Evolutionary conservation across 441 rosid species (phyloP).

Genomic region (Kokia cookei): DNA sequence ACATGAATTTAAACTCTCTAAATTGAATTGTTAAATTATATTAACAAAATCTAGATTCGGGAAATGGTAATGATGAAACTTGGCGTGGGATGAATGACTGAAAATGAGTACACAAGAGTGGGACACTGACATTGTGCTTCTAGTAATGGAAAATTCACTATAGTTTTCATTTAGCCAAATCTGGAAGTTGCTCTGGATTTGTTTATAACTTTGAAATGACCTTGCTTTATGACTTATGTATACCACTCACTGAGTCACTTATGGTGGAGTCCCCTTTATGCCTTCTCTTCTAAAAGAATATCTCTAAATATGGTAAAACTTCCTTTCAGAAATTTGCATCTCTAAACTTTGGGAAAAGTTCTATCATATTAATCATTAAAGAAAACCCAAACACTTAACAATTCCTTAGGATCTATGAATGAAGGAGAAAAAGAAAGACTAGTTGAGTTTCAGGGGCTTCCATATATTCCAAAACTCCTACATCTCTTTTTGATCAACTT

Average conservation of each 20-base stretch:
- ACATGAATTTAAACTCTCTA: no score
- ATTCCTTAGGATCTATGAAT: neutral
- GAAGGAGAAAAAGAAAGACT: neutral
- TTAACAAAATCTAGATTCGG: no score
- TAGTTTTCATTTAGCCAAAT: neutral
- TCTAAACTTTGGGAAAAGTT: neutral
- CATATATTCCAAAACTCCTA: no score
- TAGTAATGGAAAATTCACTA: neutral
- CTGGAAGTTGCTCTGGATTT: neutral
- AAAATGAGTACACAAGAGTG: neutral
- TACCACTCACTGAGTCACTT: neutral
- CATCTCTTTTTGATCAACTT: no score
- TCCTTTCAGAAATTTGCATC: neutral
- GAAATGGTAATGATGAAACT: neutral
- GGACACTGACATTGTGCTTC: neutral
- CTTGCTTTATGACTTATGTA: neutral
- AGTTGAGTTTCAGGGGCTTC: neutral
- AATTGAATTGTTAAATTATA: no score
- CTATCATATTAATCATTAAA: neutral
- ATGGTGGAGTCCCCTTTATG: neutral
- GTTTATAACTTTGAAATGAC: neutral
- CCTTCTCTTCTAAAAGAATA: neutral
- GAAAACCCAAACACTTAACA: neutral
- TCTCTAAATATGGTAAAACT: neutral
- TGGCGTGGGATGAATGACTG: neutral